A percentile compares a stretch with the other conserved stretches of the same genome.
Evolutionary conservation across 805 yeast species (phyloP).

Genomic region (Komagataella kurtzmanii): DNA sequence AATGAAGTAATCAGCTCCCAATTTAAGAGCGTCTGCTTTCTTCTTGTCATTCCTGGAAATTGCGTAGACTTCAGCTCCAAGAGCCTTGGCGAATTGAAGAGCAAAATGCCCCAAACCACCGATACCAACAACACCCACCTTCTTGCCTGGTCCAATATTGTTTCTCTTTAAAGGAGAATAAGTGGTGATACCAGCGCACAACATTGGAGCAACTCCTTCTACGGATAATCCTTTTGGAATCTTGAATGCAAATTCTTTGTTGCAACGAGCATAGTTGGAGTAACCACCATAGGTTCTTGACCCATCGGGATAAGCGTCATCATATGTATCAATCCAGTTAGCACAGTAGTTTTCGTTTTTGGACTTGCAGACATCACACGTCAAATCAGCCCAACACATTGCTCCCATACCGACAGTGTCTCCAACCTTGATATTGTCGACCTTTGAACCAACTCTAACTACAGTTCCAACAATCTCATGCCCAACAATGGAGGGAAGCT

Average conservation of each 20-base stretch:
- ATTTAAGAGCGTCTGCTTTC: conserved; percentile 33
- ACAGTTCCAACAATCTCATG: conserved; percentile 57
- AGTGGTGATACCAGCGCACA: conserved; percentile 70
- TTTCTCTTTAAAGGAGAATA: conserved; percentile 50
- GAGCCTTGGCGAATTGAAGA: conserved; percentile 42
- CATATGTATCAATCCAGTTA: conserved; percentile 21
- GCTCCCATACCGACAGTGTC: conserved; percentile 80
- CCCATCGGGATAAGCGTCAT: conserved; percentile 13
- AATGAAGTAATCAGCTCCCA: conserved; percentile 45
- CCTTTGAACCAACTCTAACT: conserved; percentile 40
- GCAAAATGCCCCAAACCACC: conserved; percentile 62
- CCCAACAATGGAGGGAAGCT: conserved; percentile 29
- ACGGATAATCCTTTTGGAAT: conserved; percentile 42
- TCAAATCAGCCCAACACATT: conserved; percentile 41
- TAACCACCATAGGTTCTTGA: conserved; percentile 47
- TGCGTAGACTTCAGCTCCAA: conserved; percentile 51
- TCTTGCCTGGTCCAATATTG: conserved; percentile 20
- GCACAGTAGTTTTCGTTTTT: conserved; percentile 34
- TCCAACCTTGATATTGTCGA: conserved; percentile 42
- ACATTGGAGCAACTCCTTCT: conserved; percentile 52
- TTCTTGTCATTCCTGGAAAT: conserved; percentile 37
- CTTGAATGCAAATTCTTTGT: conserved; percentile 49
- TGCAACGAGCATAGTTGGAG: conserved; percentile 47
- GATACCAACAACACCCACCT: conserved; percentile 48
- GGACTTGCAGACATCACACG: conserved; percentile 44